Evolutionary conservation across 169 alveolate species (phyloP).

Genomic region (Plasmodium vivax): DNA sequence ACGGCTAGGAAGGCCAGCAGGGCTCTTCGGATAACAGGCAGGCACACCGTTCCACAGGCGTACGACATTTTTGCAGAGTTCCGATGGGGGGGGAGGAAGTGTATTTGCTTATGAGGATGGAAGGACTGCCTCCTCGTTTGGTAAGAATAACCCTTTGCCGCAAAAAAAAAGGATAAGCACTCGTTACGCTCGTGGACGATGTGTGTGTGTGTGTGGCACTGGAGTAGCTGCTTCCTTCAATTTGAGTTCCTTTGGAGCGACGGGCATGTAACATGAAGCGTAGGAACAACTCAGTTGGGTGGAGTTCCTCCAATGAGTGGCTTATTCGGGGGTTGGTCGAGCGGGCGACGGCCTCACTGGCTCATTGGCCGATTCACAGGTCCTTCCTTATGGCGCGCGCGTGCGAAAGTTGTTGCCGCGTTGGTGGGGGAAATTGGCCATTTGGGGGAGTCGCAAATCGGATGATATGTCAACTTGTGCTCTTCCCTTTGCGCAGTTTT

Average conservation of each 20-base stretch:
- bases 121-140: background rate
- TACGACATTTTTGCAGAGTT: constrained; percentile 34
- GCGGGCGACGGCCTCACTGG: background rate
- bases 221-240: background rate
- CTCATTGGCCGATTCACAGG: background rate
- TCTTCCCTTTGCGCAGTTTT: background rate
- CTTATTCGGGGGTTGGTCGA: background rate
- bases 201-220: background rate
- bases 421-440: background rate
- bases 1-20: constrained; percentile 26
- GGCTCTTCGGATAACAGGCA: constrained; percentile 64
- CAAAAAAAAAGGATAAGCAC: background rate
- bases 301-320: background rate
- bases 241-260: background rate
- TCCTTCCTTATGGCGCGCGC: background rate
- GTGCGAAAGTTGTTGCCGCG: background rate
- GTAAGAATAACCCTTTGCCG: background rate
- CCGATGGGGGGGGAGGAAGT: background rate
- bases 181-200: background rate
- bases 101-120: background rate
- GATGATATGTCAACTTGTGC: background rate
- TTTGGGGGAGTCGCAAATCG: background rate
- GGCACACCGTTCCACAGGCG: constrained; percentile 54
- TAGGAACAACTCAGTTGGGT: background rate
- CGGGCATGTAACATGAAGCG: background rate